Evolutionary conservation across 345 rosid species (phyloP).

Genomic region (Streptanthus diversifolius): DNA sequence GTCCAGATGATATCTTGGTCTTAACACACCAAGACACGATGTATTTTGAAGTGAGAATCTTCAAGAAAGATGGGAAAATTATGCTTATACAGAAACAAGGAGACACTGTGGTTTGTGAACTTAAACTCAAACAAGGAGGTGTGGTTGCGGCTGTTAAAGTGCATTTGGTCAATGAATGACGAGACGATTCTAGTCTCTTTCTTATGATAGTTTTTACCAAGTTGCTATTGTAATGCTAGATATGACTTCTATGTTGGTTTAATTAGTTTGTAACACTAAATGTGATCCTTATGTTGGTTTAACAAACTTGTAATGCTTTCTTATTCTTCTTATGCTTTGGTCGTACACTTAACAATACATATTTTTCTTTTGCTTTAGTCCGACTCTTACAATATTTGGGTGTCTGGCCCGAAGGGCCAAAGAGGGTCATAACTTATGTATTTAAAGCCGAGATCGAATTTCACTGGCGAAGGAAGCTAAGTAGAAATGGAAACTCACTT

Average conservation of each 20-base stretch:
- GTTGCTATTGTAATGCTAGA: background rate
- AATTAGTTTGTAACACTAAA: background rate
- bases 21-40: slow-evolving; percentile 2
- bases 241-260: background rate
- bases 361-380: too few relatives aligned
- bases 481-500: too few relatives aligned
- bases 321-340: too few relatives aligned
- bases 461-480: too few relatives aligned
- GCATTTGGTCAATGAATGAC: background rate
- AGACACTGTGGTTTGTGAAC: slow-evolving; percentile 24
- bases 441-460: too few relatives aligned
- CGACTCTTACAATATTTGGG: too few relatives aligned
- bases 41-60: slow-evolving; percentile 2
- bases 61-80: background rate
- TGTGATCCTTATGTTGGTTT: background rate
- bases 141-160: slow-evolving; percentile 10
- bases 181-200: background rate
- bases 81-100: too few relatives aligned
- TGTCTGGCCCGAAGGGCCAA: too few relatives aligned
- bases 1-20: background rate
- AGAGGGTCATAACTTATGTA: too few relatives aligned
- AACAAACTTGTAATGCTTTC: background rate
- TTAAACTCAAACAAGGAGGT: slow-evolving; percentile 5
- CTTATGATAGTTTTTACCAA: background rate
- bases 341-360: too few relatives aligned